Conservation (phyloP, 805 yeast species). For the Pichia manshurica region DNA sequence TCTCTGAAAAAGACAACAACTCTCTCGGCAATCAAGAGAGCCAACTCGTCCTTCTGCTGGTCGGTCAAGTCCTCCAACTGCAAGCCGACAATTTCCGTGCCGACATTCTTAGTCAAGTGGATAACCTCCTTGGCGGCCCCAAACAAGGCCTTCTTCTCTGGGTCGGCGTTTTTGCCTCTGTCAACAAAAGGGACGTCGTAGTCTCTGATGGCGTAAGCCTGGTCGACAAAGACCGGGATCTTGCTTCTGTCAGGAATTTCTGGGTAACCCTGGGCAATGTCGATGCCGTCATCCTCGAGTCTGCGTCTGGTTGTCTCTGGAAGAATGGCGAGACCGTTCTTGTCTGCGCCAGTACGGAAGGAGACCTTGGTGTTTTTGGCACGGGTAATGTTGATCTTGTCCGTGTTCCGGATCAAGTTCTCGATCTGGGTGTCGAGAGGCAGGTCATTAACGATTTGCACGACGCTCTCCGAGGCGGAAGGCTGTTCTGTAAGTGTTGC, state of each 20-base stretch:
- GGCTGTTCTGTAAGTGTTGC: background rate
- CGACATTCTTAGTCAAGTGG: conserved; percentile 40
- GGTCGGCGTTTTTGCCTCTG: conserved; percentile 35
- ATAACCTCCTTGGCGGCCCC: conserved; percentile 37
- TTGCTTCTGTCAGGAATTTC: conserved; percentile 28
- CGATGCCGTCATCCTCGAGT: conserved; percentile 33
- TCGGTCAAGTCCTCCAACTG: conserved; percentile 39
- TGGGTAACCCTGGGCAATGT: conserved; percentile 35
- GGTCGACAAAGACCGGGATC: conserved; percentile 37
- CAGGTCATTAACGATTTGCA: conserved; percentile 3
- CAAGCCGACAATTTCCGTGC: conserved; percentile 45
- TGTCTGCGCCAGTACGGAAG: conserved; percentile 14
- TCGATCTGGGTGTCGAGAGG: conserved; percentile 16
- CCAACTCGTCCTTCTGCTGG: conserved; percentile 42
- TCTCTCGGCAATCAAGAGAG: conserved; percentile 41
- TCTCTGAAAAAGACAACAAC: conserved; percentile 45
- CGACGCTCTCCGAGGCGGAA: background rate
- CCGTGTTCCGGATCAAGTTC: conserved; percentile 11
- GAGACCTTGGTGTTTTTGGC: background rate
- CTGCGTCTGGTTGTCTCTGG: conserved; percentile 27
- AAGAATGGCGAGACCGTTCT: conserved; percentile 21
- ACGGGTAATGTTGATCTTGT: conserved; percentile 10
- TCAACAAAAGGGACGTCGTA: conserved; percentile 31
- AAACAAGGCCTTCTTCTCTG: conserved; percentile 37
- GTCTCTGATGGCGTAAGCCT: conserved; percentile 34